Evolutionary conservation across 768 basidiomycete species (phyloP).

Genomic region (Termitomyces sp.): DNA sequence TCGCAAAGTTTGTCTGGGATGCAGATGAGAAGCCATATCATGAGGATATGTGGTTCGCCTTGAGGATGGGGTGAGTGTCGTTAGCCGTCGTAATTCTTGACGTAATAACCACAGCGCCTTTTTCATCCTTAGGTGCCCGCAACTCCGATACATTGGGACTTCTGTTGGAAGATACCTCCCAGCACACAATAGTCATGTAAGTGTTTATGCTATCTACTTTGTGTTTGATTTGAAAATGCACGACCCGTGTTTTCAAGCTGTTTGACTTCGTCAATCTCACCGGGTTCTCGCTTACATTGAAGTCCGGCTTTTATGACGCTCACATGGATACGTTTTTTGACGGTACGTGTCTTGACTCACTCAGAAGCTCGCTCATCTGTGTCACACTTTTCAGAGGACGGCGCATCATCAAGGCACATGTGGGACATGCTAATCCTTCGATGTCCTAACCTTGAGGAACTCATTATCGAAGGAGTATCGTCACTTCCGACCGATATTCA

Average conservation of each 20-base stretch:
- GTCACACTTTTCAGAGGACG: constrained; percentile 33
- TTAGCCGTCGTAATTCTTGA: neutral
- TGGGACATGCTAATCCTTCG: constrained; percentile 68
- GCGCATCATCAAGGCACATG: constrained; percentile 43
- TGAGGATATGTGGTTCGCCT: constrained; percentile 76
- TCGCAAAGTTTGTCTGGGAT: constrained; percentile 66
- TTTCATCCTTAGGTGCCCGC: constrained; percentile 48
- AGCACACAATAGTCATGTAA: constrained; percentile 52
- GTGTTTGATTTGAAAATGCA: neutral
- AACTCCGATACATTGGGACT: constrained; percentile 54
- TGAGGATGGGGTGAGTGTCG: constrained; percentile 52
- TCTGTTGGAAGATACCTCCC: constrained; percentile 60
- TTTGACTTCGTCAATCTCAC: constrained; percentile 62
- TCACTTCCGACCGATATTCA: constrained; percentile 50
- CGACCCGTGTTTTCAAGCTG: constrained; percentile 32
- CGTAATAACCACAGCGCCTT: neutral
- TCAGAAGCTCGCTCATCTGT: neutral
- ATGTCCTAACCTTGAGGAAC: constrained; percentile 62
- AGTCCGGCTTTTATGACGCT: constrained; percentile 57
- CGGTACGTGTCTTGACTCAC: constrained; percentile 31
- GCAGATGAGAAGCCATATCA: constrained; percentile 59
- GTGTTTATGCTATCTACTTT: constrained; percentile 16
- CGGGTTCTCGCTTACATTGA: constrained; percentile 58
- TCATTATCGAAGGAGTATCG: constrained; percentile 50
- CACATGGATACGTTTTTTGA: constrained; percentile 50